Evolutionary conservation across 495 filamentous ascomycete genomes (phyloP), one percentile per base, ranked within the genome.

Genomic region (Aspergillus taichungensis): DNA sequence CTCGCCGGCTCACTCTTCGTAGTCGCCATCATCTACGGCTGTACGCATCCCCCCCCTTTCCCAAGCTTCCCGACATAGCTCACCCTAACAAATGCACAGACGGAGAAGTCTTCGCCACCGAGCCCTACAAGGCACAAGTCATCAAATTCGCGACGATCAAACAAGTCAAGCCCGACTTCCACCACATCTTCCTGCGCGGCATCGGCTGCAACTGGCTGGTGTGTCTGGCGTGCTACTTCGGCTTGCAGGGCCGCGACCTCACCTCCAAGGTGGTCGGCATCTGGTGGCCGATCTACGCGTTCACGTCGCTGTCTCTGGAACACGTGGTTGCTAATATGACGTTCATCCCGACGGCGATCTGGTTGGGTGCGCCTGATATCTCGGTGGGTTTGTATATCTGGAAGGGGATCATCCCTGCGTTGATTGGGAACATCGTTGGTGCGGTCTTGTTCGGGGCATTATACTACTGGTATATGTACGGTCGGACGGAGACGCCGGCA

Each of bases 301-400:
- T 81, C 50, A 77, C 79, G 11, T 71, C 66, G 8, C 62, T 83
- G 5, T 75, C 73, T 0, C 67, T 81, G 6, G 78, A 82, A 33
- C 79, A 82, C 59, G 77, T 81, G 36, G 74, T 82, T 27, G 78
- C 77, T 35, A 82, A 81, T 51, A 82, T 81, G 76, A 80, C 77
- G 31, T 79, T 80, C 51, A 73, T 82, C 31, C 77, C 78, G 7
- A 56, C 76, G 52, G 73, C 60, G 6, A 77, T 83, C 27, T 82
- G 69, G 59, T 49, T 76, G 1, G 64, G 61, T 0, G 64, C 77
- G 0, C 75, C 77, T 0, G 58, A 53, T 0, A 62, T 83, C 18
- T 65, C 62, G 1, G 67, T 76, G 6, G 66, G 69, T 1, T 56
- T 80, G 38, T 82, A 83, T 40, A 80, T 82, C 53, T 83, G 77